These are phyloP conservation scores for Dactylis glomerata DNA, from an alignment of 176 grass and related monocot genomes.

Conservation along the genomic window DNA sequence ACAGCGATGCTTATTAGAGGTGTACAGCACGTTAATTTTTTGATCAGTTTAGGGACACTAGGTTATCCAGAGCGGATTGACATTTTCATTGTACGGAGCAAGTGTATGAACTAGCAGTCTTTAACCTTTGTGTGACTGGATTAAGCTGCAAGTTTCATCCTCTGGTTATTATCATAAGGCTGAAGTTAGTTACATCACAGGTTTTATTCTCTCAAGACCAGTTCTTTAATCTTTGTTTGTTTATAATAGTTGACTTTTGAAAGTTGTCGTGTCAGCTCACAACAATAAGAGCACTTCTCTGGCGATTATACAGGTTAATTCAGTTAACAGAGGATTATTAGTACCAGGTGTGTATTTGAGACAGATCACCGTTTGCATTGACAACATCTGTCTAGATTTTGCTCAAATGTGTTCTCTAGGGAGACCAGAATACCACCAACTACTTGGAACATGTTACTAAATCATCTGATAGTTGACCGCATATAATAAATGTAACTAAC, in stretches of 20 bases:
- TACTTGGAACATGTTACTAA: neutral
- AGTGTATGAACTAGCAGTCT: neutral
- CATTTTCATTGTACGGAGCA: neutral
- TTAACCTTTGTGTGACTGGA: neutral
- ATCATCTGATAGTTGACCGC: neutral
- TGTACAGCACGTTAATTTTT: conserved; percentile 27
- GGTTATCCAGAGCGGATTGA: neutral
- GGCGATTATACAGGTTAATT: neutral
- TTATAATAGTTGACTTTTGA: conserved; percentile 5
- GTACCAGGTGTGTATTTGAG: neutral
- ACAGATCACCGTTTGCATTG: neutral
- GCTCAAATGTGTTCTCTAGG: neutral
- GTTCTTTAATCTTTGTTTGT: neutral
- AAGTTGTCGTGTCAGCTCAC: neutral
- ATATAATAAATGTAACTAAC: too few species aligned
- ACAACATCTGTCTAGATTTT: neutral
- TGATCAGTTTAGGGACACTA: neutral
- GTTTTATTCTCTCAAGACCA: neutral
- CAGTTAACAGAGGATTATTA: neutral
- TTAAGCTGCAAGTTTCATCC: neutral
- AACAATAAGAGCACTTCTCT: neutral
- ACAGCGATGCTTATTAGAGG: neutral
- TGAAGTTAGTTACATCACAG: neutral
- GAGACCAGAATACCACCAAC: neutral
- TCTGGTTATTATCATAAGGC: neutral